Percentiles rank a stretch among this genome's conserved stretches.
Evolutionary conservation across 2,329 filamentous ascomycete genomes (phyloP).

Genomic region (Aspergillus viridinutans): DNA sequence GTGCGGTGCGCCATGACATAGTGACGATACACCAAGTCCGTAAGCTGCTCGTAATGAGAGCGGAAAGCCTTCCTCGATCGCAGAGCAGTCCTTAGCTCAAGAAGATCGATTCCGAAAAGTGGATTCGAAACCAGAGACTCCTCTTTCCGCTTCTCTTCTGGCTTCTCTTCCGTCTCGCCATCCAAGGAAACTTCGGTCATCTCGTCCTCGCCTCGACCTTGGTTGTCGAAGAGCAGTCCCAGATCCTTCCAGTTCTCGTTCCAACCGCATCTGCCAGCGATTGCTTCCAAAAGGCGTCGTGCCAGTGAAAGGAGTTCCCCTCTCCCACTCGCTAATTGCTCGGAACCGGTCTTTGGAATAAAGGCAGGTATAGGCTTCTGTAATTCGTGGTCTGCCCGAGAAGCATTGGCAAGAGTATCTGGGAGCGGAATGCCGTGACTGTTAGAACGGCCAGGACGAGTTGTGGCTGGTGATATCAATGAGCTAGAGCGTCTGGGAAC

Average conservation of each 20-base stretch:
- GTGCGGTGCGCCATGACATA: constrained; percentile 74
- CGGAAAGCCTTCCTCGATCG: constrained; percentile 62
- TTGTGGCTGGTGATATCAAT: constrained; percentile 19
- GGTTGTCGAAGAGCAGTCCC: constrained; percentile 35
- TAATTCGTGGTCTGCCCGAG: constrained; percentile 42
- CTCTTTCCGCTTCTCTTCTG: constrained; percentile 11
- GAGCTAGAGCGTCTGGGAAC: constrained; percentile 40
- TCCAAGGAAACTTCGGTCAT: constrained; percentile 36
- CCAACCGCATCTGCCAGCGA: constrained; percentile 71
- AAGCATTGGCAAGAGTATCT: constrained; percentile 29
- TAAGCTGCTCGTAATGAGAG: constrained; percentile 68
- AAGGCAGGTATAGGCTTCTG: constrained; percentile 39
- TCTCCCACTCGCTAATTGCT: constrained; percentile 76
- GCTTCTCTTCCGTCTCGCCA: constrained; percentile 18
- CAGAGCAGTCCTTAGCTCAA: constrained; percentile 58
- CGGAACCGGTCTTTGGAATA: constrained; percentile 56
- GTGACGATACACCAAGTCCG: constrained; percentile 76
- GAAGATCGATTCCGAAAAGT: constrained; percentile 50
- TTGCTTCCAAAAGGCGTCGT: constrained; percentile 69
- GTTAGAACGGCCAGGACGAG: constrained; percentile 20
- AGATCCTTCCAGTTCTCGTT: constrained; percentile 68
- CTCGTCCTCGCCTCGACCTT: constrained; percentile 22
- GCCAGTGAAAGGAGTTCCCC: constrained; percentile 79
- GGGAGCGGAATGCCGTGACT: constrained; percentile 28
- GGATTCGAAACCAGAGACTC: constrained; percentile 19